Percentiles rank a stretch among this genome's conserved stretches.
These are phyloP conservation scores for Pholiota adiposa DNA, from an alignment of 1,284 basidiomycete genomes.

Conservation along the genomic window DNA sequence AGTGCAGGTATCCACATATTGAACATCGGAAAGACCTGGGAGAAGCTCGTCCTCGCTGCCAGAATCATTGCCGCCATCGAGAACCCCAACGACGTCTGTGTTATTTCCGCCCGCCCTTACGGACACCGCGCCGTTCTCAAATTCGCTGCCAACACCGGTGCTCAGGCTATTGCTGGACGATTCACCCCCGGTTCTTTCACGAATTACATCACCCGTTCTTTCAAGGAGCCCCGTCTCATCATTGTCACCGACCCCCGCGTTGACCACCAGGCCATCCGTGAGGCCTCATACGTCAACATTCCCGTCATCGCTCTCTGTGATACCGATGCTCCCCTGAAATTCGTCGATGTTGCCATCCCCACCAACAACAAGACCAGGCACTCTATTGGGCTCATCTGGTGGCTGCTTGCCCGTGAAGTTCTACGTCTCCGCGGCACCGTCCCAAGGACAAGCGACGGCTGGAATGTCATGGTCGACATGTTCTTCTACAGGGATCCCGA, in stretches of 20 bases:
- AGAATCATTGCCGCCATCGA: constrained; percentile 95
- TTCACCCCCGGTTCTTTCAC: constrained; percentile 99
- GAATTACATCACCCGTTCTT: constrained; percentile 99
- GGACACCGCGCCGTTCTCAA: constrained; percentile 99
- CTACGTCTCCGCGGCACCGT: constrained; percentile 94
- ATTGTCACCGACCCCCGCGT: constrained; percentile 98
- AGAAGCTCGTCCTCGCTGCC: constrained; percentile 96
- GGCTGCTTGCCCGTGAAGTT: constrained; percentile 97
- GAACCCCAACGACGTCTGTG: constrained; percentile 97
- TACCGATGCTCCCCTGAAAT: constrained; percentile 96
- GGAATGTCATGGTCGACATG: constrained; percentile 99
- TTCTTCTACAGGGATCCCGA: constrained; percentile 99
- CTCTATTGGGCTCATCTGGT: constrained; percentile 98
- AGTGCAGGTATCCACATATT: constrained; percentile 88
- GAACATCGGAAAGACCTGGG: constrained; percentile 99
- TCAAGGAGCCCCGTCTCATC: constrained; percentile 99
- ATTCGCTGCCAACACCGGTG: constrained; percentile 97
- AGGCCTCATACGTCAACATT: constrained; percentile 99
- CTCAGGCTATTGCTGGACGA: constrained; percentile 97
- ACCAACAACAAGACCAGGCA: constrained; percentile 99
- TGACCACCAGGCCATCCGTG: constrained; percentile 99
- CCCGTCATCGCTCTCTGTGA: constrained; percentile 99
- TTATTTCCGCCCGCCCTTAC: constrained; percentile 97
- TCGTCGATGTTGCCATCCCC: constrained; percentile 98
- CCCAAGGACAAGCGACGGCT: constrained; percentile 88